A percentile compares a stretch with the other conserved stretches of the same genome.
Evolutionary conservation across 768 basidiomycete species (phyloP).

Genomic region (Sarcomyxa edulis): DNA sequence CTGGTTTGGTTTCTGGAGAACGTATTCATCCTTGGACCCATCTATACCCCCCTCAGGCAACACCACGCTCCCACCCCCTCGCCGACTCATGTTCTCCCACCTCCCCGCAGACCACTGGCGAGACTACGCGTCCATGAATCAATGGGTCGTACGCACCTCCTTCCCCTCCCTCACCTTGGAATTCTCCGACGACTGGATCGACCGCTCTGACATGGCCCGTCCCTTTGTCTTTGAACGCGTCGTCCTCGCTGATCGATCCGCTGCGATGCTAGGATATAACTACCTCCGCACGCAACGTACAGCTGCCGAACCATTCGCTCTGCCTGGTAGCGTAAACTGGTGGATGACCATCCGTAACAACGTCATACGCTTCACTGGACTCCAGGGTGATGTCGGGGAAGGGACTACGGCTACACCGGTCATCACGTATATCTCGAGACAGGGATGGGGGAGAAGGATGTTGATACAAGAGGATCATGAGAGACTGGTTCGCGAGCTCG

Average conservation of each 20-base stretch:
- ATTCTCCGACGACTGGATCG: constrained; percentile 79
- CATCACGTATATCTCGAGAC: constrained; percentile 89
- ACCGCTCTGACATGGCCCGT: constrained; percentile 63
- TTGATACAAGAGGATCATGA: constrained; percentile 74
- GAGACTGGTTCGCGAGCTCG: constrained; percentile 66
- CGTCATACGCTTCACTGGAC: constrained; percentile 66
- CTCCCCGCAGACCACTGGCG: constrained; percentile 78
- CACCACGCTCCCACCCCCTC: constrained; percentile 67
- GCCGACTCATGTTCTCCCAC: constrained; percentile 73
- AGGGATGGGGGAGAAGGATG: constrained; percentile 86
- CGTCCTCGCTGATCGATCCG: constrained; percentile 79
- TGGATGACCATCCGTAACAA: constrained; percentile 76
- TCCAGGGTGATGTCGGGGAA: constrained; percentile 37
- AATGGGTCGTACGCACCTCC: constrained; percentile 73
- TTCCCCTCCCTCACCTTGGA: constrained; percentile 82
- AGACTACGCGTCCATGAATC: constrained; percentile 89
- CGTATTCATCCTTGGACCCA: constrained; percentile 79
- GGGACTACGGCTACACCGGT: constrained; percentile 58
- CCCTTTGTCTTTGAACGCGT: constrained; percentile 85
- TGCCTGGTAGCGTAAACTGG: constrained; percentile 78
- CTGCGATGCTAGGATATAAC: constrained; percentile 68
- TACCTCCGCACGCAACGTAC: constrained; percentile 71
- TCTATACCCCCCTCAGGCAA: constrained; percentile 59
- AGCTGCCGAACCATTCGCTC: constrained; percentile 66
- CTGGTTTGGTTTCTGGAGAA: constrained; percentile 89